Base-by-base conservation (phyloP, 305 asterid genomes). In the Fraxinus floribunda region DNA sequence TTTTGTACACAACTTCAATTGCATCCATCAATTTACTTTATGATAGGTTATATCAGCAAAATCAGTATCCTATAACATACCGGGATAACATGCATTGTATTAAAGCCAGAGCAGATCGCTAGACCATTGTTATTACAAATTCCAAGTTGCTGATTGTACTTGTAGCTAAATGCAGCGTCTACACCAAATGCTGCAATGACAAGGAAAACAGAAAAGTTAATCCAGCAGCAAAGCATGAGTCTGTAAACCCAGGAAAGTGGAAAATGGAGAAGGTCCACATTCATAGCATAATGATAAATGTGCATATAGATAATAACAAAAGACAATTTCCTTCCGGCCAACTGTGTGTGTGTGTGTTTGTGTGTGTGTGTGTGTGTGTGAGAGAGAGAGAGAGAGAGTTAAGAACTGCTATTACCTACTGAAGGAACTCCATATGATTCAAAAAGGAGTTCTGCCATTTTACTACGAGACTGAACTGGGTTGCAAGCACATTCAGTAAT, bases 381-480 rank as follows among this genome's bases (percentile, higher is more conserved):
- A 29, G n/a, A 52, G 73, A 70, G 75, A 52, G 57, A 77, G 72
- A 78, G 66, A 77, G 32, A 46, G 49, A 73, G 79, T 68, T 35
- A 41, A 44, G 46, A 70, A 80, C 29, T 55, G 75, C 41, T 82
- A 29, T 22, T 90, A 95, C 99, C 99, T 87, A 95, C 86, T 85
- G 99, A 93, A 66, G 99, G 97, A 83, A 94, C 98, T 88, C 98
- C 99, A 86, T 96, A 96, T 30, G 99, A 86, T 91, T 96, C 99
- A 78, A 96, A 96, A 82, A 96, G 98, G 79, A 96, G 97, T 87
- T 96, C 99, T 4, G 98, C 98, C 98, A 96, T 94, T 91, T 94
- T 93, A 84, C 97, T 88, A 64, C 99, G 99, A 85, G 98, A 94
- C 80, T 96, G 99, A 77, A 93, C 86, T 22, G 99, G 99, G 85